Evolutionary conservation across 2,329 filamentous ascomycete species (phyloP).

Genomic region (Cadophora gregata): DNA sequence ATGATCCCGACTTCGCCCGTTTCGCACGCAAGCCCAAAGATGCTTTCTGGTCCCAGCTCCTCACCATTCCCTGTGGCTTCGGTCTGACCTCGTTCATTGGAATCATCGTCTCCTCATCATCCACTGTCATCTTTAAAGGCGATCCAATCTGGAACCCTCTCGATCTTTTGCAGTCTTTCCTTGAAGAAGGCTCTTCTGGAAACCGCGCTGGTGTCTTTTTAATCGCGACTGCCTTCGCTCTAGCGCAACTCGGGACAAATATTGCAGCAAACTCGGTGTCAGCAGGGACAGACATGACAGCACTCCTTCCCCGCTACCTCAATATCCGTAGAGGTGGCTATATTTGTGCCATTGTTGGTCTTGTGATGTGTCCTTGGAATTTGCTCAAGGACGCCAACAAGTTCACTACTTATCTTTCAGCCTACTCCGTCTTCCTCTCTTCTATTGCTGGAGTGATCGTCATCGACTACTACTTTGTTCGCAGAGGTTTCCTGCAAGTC

Average conservation of each 20-base stretch:
- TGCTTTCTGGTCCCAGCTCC: slow-evolving; percentile 80
- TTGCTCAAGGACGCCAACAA: slow-evolving; percentile 76
- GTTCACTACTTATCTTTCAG: slow-evolving; percentile 90
- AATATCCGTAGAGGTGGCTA: slow-evolving; percentile 89
- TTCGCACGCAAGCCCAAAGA: slow-evolving; percentile 80
- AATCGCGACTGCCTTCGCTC: slow-evolving; percentile 71
- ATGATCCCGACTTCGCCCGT: slow-evolving; percentile 84
- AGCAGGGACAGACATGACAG: slow-evolving; percentile 78
- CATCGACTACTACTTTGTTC: slow-evolving; percentile 81
- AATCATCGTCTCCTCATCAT: slow-evolving; percentile 78
- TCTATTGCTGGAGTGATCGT: slow-evolving; percentile 93
- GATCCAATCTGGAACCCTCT: slow-evolving; percentile 78
- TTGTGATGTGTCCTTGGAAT: slow-evolving; percentile 88
- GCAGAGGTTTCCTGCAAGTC: slow-evolving; percentile 80
- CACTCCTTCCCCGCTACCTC: slow-evolving; percentile 77
- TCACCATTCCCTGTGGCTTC: slow-evolving; percentile 75
- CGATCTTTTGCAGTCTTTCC: slow-evolving; percentile 67
- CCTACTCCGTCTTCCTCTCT: slow-evolving; percentile 93
- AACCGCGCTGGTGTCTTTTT: slow-evolving; percentile 79
- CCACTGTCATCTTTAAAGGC: slow-evolving; percentile 66
- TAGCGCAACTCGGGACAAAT: slow-evolving; percentile 86
- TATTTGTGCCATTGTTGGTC: slow-evolving; percentile 78
- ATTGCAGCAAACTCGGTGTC: slow-evolving; percentile 88
- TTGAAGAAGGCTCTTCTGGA: slow-evolving; percentile 69
- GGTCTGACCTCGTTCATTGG: slow-evolving; percentile 84